Evolutionary conservation across 2,329 filamentous ascomycete species (phyloP), one percentile per base, ranked within the genome.

Genomic region (Trichoderma aggressivum): DNA sequence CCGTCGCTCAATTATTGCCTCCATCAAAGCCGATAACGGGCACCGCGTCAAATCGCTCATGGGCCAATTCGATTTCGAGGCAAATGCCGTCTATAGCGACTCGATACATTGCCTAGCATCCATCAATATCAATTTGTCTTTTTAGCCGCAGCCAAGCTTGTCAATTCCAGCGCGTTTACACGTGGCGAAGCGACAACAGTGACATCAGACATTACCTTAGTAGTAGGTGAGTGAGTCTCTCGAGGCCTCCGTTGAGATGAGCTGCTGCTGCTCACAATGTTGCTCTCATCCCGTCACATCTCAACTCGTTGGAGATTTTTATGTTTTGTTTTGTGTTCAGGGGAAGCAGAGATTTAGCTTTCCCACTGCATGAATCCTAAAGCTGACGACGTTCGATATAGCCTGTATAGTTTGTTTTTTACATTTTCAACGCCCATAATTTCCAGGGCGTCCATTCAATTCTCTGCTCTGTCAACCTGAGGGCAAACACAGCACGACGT

Each of bases 21-120:
- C 61, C 28, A n/a, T 56, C 62, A 28, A 32, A 39, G 36, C 61
- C 43, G 61, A 53, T 16, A 32, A 18, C n/a, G 28, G 43, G 61
- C 18, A 24, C 26, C 30, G 7, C 50, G 34, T 58, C 63, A 58
- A 66, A 66, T 66, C 63, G 63, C 63, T 66, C 63, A 66, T 36
- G 26, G 50, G 24, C 34, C 34, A 43, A 39, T 30, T 58, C 32
- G 21, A n/a, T 10, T 21, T 21, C 28, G 1, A 53, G 47, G 21
- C 11, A 53, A 24, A 47, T 53, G 3, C 47, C 47, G 14, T 53
- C 47, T 12, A 24, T 53, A 53, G 21, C 36, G 16, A 21, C 10
- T 24, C 47, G 47, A 53, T 24, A 7, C 32, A n/a, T 28, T 3
- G 7, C 39, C 39, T 32, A n/a, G 28, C 18, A n/a, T n/a, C 18